Percentiles rank a stretch among this genome's conserved stretches.
Evolutionary conservation across 768 basidiomycete genomes (phyloP).

Genomic region (Strobilomyces dryophilus): DNA sequence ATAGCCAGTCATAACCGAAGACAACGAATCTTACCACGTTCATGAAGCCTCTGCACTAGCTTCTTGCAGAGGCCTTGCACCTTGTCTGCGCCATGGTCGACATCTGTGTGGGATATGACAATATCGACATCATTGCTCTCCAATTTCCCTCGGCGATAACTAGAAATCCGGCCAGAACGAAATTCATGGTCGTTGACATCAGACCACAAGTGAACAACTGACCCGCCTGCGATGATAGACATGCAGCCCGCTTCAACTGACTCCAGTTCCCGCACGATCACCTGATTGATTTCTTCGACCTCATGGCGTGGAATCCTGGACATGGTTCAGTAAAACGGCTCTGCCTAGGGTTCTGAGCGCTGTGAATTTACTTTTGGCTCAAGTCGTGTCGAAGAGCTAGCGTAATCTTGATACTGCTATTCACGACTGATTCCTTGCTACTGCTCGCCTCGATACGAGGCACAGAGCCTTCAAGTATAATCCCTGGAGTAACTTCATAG

Average conservation of each 20-base stretch:
- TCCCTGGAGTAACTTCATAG: conserved; percentile 42
- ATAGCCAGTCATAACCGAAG: not conserved
- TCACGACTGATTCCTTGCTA: conserved; percentile 24
- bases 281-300: conserved; percentile 69
- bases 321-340: not conserved
- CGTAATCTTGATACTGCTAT: conserved; percentile 50
- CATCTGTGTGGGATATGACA: conserved; percentile 71
- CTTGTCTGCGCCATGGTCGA: conserved; percentile 37
- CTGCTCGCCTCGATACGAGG: conserved; percentile 21
- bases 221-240: conserved; percentile 83
- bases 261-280: conserved; percentile 65
- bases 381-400: conserved; percentile 60
- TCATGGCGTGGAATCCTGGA: conserved; percentile 70
- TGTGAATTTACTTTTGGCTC: conserved; percentile 36
- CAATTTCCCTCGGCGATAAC: conserved; percentile 81
- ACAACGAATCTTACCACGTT: conserved; percentile 43
- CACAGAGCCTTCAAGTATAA: conserved; percentile 24
- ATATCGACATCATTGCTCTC: conserved; percentile 88
- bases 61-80: conserved; percentile 61
- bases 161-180: conserved; percentile 23
- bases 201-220: conserved; percentile 19
- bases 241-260: conserved; percentile 61
- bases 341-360: not conserved
- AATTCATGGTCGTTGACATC: not conserved
- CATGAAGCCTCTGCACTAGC: conserved; percentile 54